A percentile compares a stretch with the other conserved stretches of the same genome.
Evolutionary conservation across 371 early-diverging fungal species (phyloP).

Genomic region (Mortierella sp.): DNA sequence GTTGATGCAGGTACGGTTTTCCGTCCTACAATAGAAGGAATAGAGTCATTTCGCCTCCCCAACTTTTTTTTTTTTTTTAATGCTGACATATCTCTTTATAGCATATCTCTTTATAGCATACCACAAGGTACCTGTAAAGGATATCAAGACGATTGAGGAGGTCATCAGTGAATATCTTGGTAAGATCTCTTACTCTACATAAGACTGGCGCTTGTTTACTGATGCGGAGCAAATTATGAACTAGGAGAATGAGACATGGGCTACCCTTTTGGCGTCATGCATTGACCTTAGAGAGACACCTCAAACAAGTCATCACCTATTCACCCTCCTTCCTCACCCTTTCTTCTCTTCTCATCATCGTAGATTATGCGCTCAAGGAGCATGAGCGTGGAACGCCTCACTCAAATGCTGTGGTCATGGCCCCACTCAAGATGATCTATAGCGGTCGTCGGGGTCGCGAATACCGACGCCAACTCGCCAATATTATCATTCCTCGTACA

Average conservation of each 20-base stretch:
- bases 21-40: neutral
- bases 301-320: neutral
- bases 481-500: conserved; percentile 35
- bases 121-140: conserved; percentile 40
- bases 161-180: conserved; percentile 59
- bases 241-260: no score
- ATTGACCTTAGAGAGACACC: no score
- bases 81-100: neutral
- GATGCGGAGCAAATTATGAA: no score
- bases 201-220: neutral
- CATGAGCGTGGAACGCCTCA: conserved; percentile 45
- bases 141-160: conserved; percentile 50
- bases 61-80: neutral
- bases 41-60: neutral
- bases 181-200: conserved; percentile 13
- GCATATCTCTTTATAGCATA: conserved; percentile 19
- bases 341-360: neutral
- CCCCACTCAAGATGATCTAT: conserved; percentile 44
- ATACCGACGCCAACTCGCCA: conserved; percentile 34
- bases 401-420: conserved; percentile 46
- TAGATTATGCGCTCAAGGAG: conserved; percentile 36
- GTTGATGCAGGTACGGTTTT: conserved; percentile 47
- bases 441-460: conserved; percentile 36
- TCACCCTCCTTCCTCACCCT: neutral
- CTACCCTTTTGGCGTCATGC: no score